Evolutionary conservation across 2,329 filamentous ascomycete species (phyloP).

Genomic region (Endothia cerciana): DNA sequence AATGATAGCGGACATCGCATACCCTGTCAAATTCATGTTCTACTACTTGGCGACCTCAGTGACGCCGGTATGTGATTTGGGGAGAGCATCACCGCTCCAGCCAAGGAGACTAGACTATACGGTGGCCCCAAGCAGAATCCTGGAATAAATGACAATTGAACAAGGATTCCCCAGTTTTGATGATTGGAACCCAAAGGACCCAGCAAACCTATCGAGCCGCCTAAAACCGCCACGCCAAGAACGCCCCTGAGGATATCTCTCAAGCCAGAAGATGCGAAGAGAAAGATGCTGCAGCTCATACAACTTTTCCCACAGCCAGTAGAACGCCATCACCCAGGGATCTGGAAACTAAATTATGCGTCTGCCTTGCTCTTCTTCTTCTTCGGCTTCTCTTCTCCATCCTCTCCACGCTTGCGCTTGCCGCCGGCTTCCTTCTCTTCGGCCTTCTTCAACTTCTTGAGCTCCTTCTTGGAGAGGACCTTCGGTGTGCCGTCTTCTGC

Average conservation of each 20-base stretch:
- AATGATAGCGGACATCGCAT: neutral
- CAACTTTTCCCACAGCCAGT: conserved; percentile 24
- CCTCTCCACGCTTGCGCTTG: conserved; percentile 74
- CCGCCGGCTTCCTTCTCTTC: conserved; percentile 65
- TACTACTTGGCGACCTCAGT: too few relatives aligned
- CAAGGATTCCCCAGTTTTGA: conserved; percentile 1
- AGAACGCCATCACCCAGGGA: conserved; percentile 14
- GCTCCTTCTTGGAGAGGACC: conserved; percentile 74
- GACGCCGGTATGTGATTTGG: neutral
- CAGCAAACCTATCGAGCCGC: conserved; percentile 14
- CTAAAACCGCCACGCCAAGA: conserved; percentile 22
- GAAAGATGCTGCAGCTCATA: conserved; percentile 27
- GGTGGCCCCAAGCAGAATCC: neutral
- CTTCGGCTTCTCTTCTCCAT: conserved; percentile 64
- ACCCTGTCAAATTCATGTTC: too few relatives aligned
- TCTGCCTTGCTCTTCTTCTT: conserved; percentile 45
- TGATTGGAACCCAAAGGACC: neutral
- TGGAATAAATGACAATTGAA: neutral
- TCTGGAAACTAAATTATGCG: conserved; percentile 21
- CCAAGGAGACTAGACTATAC: neutral
- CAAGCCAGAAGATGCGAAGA: conserved; percentile 28
- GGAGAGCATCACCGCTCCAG: neutral
- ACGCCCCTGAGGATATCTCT: conserved; percentile 31
- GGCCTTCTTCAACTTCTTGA: conserved; percentile 71
- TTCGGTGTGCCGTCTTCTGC: conserved; percentile 67